These are phyloP conservation scores for Dissophora globulifera DNA, from an alignment of 192 early-diverging fungal species.

Conservation along the genomic window DNA sequence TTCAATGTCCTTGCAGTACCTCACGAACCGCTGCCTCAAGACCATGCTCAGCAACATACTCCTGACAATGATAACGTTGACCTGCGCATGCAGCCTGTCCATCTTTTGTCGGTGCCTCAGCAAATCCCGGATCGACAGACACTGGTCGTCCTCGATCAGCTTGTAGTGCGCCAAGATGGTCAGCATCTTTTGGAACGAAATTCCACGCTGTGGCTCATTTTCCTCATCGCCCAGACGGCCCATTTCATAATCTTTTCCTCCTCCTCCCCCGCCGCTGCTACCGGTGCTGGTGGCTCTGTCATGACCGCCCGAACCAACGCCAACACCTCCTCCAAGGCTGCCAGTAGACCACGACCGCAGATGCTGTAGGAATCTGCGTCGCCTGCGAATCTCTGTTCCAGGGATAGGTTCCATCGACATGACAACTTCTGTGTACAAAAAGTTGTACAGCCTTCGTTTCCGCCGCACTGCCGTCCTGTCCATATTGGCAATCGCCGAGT, in stretches of 20 bases:
- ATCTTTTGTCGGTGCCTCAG: slow-evolving; percentile 50
- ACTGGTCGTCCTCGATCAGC: slow-evolving; percentile 64
- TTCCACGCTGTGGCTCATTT: slow-evolving; percentile 20
- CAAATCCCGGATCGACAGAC: slow-evolving; percentile 52
- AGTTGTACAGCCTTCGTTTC: slow-evolving; percentile 55
- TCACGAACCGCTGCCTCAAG: slow-evolving; percentile 38
- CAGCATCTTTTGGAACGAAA: slow-evolving; percentile 66
- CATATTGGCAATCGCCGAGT: slow-evolving; percentile 48
- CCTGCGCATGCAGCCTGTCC: slow-evolving; percentile 43
- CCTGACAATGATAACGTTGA: slow-evolving; percentile 34
- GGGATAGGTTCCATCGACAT: slow-evolving; percentile 53
- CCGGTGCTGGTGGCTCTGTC: too few species aligned
- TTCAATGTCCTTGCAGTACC: slow-evolving; percentile 19
- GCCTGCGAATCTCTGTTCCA: slow-evolving; percentile 11
- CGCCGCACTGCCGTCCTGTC: slow-evolving; percentile 31
- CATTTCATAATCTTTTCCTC: slow-evolving; percentile 36
- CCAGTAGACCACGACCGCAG: background rate
- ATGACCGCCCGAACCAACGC: background rate
- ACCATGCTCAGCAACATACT: slow-evolving; percentile 29
- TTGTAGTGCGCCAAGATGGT: slow-evolving; percentile 66
- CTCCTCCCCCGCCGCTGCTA: too few species aligned
- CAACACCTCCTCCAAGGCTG: background rate
- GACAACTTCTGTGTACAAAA: slow-evolving; percentile 52
- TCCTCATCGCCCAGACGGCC: slow-evolving; percentile 10
- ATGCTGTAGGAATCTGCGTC: slow-evolving; percentile 8